These are phyloP conservation scores for Escovopsis sp. DNA, from an alignment of 2,329 filamentous ascomycete species.

Conservation along the genomic window DNA sequence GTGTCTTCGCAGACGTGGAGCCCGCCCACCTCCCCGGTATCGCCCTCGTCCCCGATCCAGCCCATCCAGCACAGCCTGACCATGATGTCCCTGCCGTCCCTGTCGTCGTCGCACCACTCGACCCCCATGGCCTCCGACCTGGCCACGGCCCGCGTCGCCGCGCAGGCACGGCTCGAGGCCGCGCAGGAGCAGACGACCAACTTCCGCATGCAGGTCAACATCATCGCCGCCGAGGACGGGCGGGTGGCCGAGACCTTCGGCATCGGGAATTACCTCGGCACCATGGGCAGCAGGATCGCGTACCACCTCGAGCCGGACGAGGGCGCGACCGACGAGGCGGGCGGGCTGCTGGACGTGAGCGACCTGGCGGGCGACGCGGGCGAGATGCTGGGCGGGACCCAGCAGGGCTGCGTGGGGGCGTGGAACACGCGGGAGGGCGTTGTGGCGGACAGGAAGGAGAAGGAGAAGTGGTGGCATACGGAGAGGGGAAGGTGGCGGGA, in stretches of 20 bases:
- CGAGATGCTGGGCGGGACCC: constrained; percentile 24
- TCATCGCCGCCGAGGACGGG: constrained; percentile 42
- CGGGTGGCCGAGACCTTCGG: constrained; percentile 35
- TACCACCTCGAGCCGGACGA: constrained; percentile 47
- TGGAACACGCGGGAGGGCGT: constrained; percentile 29
- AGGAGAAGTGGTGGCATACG: constrained; percentile 35
- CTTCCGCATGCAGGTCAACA: constrained; percentile 43
- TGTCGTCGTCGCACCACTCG: constrained; percentile 10
- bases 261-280: constrained; percentile 48
- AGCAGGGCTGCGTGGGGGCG: constrained; percentile 29
- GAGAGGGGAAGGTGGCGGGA: constrained; percentile 31
- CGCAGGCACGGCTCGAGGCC: constrained; percentile 49
- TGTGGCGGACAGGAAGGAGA: constrained; percentile 30
- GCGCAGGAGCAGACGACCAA: constrained; percentile 30
- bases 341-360: constrained; percentile 37
- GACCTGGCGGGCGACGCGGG: constrained; percentile 35
- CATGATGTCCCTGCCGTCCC: constrained; percentile 17
- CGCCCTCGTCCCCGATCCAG: constrained; percentile 11
- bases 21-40: constrained; percentile 12
- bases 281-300: constrained; percentile 39
- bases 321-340: constrained; percentile 40
- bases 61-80: constrained; percentile 22
- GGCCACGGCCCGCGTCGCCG: constrained; percentile 41
- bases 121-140: constrained; percentile 28
- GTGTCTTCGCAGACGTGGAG: constrained; percentile 8